Conservation (phyloP, 352 stramenopile genomes). For the Phytopythium kandeliae region DNA sequence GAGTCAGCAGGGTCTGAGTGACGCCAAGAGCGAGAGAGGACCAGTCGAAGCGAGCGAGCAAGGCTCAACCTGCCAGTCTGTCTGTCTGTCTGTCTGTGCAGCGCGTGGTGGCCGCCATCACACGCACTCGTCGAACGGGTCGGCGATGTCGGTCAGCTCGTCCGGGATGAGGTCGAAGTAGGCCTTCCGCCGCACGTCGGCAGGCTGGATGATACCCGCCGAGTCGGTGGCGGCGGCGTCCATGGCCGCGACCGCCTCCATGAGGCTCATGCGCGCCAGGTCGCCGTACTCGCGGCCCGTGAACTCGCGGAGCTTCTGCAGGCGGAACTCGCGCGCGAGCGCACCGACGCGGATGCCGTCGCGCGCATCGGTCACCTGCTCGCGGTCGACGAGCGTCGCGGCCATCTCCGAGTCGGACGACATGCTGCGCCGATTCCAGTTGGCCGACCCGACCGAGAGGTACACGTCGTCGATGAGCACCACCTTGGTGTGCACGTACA, state of each 20-base stretch:
- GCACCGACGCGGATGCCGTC: slow-evolving; percentile 30
- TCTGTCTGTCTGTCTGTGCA: too few relatives aligned
- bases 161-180: slow-evolving; percentile 31
- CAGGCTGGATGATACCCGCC: slow-evolving; percentile 21
- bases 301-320: slow-evolving; percentile 59
- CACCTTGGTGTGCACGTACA: slow-evolving; percentile 56
- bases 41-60: not conserved
- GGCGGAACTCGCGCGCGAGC: slow-evolving; percentile 39
- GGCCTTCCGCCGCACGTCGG: slow-evolving; percentile 16
- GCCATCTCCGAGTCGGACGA: slow-evolving; percentile 55
- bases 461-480: slow-evolving; percentile 65
- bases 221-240: slow-evolving; percentile 17
- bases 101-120: too few relatives aligned
- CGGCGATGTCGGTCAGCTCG: slow-evolving; percentile 23
- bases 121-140: slow-evolving; percentile 18
- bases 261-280: slow-evolving; percentile 33
- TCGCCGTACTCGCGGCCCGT: slow-evolving; percentile 27
- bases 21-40: not conserved
- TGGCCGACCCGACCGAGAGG: slow-evolving; percentile 45
- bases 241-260: slow-evolving; percentile 32
- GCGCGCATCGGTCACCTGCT: slow-evolving; percentile 11
- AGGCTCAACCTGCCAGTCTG: not conserved
- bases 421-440: slow-evolving; percentile 71
- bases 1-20: not conserved
- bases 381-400: slow-evolving; percentile 43